Base-by-base conservation (phyloP, 2,329 filamentous ascomycete genomes). In the Davidsoniella neocaledoniae region DNA sequence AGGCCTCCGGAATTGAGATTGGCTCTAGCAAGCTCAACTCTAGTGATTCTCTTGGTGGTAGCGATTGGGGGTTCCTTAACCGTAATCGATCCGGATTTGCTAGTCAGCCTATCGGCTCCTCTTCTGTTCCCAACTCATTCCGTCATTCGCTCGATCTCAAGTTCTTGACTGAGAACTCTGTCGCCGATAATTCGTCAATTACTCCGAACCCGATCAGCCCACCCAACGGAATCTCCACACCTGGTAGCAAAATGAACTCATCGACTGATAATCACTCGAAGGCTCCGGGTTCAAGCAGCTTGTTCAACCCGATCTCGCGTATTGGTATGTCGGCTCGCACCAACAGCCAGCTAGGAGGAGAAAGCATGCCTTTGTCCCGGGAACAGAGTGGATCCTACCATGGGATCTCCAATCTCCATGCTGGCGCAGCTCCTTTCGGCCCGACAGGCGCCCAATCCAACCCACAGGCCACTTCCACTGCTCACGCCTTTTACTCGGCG, bases 361-460 rank as follows among this genome's bases (percentile, higher is more conserved):
- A 53, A 10, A 49, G 36, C n/a, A 10, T 40, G 25, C 12, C 42
- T 26, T 29, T 53, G 17, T 26, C 42, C 17, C 51, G 51, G 8
- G 51, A 53, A 14, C 46, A 45, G 40, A 33, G 26, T 36, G 10
- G 57, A 62, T 16, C 72, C 16, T 53, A 49, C 26, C 50, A 52
- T 6, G 45, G 50, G 12, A 29, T 53, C 12, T 53, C 46, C 9
- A 19, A 44, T 56, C 71, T 95, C 37, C 88, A 95, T 58, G 82
- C 81, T 43, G 88, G 74, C 61, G 85, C 86, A 49, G 70, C 83
- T 43, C 74, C 86, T 0, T 95, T 94, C 61, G 85, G 83, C 6
- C 81, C 85, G 9, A 66, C 74, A 50, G 58, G 59, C 48, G 58
- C 62, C 17, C 8, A 19, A 6, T 7, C 42, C 10, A 37, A 38